Percentiles rank a stretch among this genome's conserved stretches.
Conservation (phyloP, 192 early-diverging fungal genomes). For the Coemansia sp. region DNA sequence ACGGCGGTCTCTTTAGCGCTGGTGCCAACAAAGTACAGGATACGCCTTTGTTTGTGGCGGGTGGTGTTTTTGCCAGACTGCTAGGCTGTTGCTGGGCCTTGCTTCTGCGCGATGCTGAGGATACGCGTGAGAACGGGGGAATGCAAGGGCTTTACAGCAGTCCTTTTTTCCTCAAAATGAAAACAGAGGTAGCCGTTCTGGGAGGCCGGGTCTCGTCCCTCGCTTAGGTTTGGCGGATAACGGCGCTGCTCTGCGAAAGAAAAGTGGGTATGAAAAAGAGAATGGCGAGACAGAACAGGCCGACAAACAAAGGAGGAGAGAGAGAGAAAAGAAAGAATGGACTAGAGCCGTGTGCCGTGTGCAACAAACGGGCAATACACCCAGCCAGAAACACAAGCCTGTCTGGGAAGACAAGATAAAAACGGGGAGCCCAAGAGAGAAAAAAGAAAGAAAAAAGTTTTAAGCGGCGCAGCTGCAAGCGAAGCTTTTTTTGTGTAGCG, state of each 20-base stretch:
- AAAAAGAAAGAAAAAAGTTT: constrained; percentile 13
- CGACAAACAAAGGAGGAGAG: constrained; percentile 4
- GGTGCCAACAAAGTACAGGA: not conserved
- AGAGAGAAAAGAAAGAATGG: not conserved
- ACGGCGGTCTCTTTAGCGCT: not conserved
- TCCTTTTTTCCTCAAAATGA: no score
- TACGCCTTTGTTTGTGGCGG: not conserved
- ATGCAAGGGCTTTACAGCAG: no score
- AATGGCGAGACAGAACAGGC: not conserved
- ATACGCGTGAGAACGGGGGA: no score
- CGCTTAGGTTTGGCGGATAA: not conserved
- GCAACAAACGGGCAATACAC: no score
- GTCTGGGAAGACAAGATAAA: not conserved
- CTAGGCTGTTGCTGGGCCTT: no score
- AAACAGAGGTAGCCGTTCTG: no score
- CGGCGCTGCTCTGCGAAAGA: not conserved
- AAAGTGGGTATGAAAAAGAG: not conserved
- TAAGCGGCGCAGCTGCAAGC: constrained; percentile 8
- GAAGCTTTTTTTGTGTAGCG: not conserved
- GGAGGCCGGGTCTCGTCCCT: no score
- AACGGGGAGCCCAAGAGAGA: not conserved
- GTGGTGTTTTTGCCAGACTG: no score
- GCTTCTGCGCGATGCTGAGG: no score
- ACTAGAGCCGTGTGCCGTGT: not conserved
- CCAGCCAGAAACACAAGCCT: not conserved